Percentiles rank a stretch among this genome's conserved stretches.
These are phyloP conservation scores for Candida sphagnicola DNA, from an alignment of 805 yeast genomes.

Conservation along the genomic window DNA sequence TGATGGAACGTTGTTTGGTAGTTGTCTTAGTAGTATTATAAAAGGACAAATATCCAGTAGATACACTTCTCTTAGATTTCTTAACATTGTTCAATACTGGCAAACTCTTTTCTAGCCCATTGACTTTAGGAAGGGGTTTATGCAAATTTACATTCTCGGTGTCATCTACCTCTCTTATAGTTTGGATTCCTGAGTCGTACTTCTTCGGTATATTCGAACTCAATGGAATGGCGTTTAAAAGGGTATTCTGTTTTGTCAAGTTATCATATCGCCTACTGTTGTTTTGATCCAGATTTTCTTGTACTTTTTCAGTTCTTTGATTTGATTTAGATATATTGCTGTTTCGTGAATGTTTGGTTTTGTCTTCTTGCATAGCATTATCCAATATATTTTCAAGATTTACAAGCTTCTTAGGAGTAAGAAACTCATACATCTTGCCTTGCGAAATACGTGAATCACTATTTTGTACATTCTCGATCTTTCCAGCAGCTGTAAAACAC, in stretches of 20 bases:
- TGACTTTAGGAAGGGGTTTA: no score
- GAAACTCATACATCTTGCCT: background rate
- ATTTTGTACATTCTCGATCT: no score
- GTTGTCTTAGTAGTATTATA: background rate
- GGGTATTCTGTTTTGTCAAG: no score
- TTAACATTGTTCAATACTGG: background rate
- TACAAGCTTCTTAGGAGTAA: background rate
- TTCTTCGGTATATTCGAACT: no score
- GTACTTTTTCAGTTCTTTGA: no score
- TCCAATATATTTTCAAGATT: background rate
- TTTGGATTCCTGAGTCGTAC: no score
- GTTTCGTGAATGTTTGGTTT: background rate
- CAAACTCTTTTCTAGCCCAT: background rate
- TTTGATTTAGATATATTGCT: background rate
- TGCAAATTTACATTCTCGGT: no score
- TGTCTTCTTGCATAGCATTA: background rate
- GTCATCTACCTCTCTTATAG: no score
- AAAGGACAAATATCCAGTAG: background rate
- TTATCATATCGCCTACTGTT: no score
- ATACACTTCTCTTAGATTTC: background rate
- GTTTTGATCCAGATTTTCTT: no score
- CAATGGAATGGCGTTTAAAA: no score
- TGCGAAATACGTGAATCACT: no score
- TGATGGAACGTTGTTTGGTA: background rate
- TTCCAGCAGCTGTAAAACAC: background rate